A percentile compares a stretch with the other conserved stretches of the same genome.
phyloP scores from a whole-genome alignment of 441 rosid species.

The Gossypium schwendimanii region DNA sequence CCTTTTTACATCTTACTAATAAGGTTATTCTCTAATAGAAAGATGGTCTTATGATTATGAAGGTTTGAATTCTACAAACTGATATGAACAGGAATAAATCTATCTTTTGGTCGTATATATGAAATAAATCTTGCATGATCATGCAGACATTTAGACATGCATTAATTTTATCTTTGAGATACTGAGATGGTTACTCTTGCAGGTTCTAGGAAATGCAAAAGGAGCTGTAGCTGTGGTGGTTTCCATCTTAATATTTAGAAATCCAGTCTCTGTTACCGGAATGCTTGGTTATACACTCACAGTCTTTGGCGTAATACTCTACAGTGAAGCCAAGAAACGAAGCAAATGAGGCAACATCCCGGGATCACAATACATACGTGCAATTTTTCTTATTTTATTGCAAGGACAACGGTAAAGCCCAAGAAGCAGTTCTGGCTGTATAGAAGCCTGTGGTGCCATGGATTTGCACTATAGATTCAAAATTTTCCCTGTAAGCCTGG shows the following conservation, averaged over 20 bases:
- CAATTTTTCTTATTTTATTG: not conserved
- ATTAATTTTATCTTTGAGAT: not conserved
- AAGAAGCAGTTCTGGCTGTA: conserved; percentile 9
- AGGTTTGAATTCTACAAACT: no score
- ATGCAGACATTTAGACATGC: not conserved
- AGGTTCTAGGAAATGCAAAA: conserved; percentile 71
- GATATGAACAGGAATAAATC: no score
- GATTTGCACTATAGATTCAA: conserved; percentile 22
- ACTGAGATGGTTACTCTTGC: not conserved
- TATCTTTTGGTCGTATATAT: no score
- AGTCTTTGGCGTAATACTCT: conserved; percentile 55
- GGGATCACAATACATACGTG: not conserved
- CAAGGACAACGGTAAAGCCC: conserved; percentile 16
- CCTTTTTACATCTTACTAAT: not conserved
- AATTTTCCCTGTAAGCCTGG: conserved; percentile 21
- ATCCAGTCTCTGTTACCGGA: conserved; percentile 61
- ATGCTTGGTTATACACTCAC: conserved; percentile 62
- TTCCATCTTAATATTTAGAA: conserved; percentile 52
- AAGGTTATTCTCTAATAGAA: no score
- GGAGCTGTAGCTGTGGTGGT: conserved; percentile 68
- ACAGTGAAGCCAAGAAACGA: conserved; percentile 67
- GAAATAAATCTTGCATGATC: not conserved
- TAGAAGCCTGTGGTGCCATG: conserved; percentile 14
- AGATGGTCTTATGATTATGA: no score
- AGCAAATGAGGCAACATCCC: conserved; percentile 30